These are phyloP conservation scores for Cyclaneusma minus DNA, from an alignment of 2,329 filamentous ascomycete genomes.

Conservation along the genomic window DNA sequence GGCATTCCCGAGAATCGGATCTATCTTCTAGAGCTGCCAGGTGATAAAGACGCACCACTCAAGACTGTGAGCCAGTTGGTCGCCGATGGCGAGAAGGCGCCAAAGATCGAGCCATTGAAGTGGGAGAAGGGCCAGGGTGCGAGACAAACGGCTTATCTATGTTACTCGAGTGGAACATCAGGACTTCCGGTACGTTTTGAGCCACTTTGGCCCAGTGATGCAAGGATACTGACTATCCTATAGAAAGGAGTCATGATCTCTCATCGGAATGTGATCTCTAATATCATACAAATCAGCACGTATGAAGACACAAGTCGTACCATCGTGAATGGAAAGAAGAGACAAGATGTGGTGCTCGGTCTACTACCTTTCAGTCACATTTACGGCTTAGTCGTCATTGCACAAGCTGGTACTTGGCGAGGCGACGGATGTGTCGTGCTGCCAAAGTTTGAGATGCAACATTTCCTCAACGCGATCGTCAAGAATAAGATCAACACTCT, in stretches of 20 bases:
- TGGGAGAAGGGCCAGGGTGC: constrained; percentile 51
- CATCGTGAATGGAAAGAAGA: constrained; percentile 20
- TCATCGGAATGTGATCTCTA: constrained; percentile 65
- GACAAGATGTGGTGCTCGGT: constrained; percentile 38
- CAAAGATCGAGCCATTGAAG: constrained; percentile 35
- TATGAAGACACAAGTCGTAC: constrained; percentile 24
- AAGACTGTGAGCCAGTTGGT: constrained; percentile 54
- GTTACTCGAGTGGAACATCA: constrained; percentile 68
- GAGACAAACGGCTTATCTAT: constrained; percentile 58
- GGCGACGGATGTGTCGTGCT: constrained; percentile 62
- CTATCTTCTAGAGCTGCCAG: constrained; percentile 54
- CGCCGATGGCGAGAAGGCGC: constrained; percentile 37
- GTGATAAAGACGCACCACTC: constrained; percentile 32
- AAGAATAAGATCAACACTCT: constrained; percentile 52
- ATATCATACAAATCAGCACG: constrained; percentile 45
- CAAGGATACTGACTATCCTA: neutral
- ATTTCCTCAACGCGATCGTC: constrained; percentile 48
- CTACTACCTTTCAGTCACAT: constrained; percentile 74
- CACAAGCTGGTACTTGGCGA: constrained; percentile 47
- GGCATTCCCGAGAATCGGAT: constrained; percentile 48
- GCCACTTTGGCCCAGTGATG: neutral
- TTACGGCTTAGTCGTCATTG: constrained; percentile 60
- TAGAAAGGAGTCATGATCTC: constrained; percentile 77
- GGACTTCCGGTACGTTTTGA: constrained; percentile 48
- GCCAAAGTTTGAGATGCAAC: constrained; percentile 59